These are phyloP conservation scores for Globisporangium uncinulatum DNA, from an alignment of 352 stramenopile genomes.

Conservation along the genomic window DNA sequence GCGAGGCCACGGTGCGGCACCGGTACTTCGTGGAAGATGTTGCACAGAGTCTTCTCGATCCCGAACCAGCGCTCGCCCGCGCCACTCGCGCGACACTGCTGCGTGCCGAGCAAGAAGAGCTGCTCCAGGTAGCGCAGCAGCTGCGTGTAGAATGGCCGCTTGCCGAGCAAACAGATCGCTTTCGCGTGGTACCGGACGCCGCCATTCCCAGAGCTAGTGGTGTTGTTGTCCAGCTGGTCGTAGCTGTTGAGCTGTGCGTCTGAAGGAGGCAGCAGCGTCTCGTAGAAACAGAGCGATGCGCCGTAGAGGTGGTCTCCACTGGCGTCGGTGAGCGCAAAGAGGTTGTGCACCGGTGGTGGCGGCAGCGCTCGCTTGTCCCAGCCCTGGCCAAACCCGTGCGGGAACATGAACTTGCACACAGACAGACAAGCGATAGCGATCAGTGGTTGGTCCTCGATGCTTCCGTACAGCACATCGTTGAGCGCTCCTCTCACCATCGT, in stretches of 20 bases:
- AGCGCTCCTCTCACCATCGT: slow-evolving; percentile 24
- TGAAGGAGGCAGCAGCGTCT: slow-evolving; percentile 12
- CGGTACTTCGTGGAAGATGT: slow-evolving; percentile 48
- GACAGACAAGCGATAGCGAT: background rate
- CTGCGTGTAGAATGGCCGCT: slow-evolving; percentile 35
- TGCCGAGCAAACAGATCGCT: slow-evolving; percentile 38
- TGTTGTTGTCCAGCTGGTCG: slow-evolving; percentile 6
- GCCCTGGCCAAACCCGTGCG: slow-evolving; percentile 27
- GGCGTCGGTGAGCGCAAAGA: slow-evolving; percentile 42
- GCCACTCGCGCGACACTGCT: slow-evolving; percentile 15
- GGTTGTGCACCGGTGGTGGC: slow-evolving; percentile 37
- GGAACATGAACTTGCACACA: slow-evolving; percentile 42
- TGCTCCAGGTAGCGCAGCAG: slow-evolving; percentile 50
- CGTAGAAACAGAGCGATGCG: slow-evolving; percentile 43
- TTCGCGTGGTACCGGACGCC: slow-evolving; percentile 21
- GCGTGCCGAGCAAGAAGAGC: slow-evolving; percentile 35
- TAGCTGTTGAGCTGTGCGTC: background rate
- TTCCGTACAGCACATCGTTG: background rate
- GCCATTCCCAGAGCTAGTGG: background rate
- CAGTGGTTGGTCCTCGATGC: too few species aligned
- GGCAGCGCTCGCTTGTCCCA: slow-evolving; percentile 22
- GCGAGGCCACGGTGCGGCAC: slow-evolving; percentile 28
- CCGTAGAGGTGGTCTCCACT: slow-evolving; percentile 40
- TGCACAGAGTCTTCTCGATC: slow-evolving; percentile 38
- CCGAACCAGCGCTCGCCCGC: slow-evolving; percentile 4